These are phyloP conservation scores for Calonectria pteridis DNA, from an alignment of 2,329 filamentous ascomycete species.

Conservation along the genomic window DNA sequence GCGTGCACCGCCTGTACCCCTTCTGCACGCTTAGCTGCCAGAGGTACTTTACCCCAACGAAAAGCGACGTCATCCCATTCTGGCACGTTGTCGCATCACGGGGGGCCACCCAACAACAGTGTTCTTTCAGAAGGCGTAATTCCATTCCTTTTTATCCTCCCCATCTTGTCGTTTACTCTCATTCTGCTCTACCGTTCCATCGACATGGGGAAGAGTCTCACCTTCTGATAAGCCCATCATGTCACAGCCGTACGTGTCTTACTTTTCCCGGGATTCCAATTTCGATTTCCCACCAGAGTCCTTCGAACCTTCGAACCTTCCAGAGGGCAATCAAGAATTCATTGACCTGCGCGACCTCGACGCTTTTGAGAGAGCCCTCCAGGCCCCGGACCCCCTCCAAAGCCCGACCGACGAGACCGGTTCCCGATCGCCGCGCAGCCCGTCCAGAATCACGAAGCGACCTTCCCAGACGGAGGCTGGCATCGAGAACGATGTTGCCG, in stretches of 20 bases:
- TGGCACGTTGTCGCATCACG: conserved; percentile 39
- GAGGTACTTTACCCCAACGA: conserved; percentile 43
- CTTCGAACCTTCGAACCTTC: conserved; percentile 78
- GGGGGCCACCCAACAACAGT: conserved; percentile 40
- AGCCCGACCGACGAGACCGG: conserved; percentile 67
- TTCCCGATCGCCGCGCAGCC: conserved; percentile 57
- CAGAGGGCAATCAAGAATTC: conserved; percentile 86
- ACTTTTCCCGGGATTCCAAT: conserved; percentile 42
- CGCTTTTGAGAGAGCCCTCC: conserved; percentile 84
- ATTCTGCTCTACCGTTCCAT: neutral
- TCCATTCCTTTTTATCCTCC: conserved; percentile 27
- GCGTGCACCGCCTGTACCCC: conserved; percentile 10
- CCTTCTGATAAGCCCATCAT: conserved; percentile 32
- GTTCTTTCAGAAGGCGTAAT: conserved; percentile 28
- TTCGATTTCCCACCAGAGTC: conserved; percentile 73
- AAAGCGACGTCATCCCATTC: conserved; percentile 47
- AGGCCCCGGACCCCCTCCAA: conserved; percentile 82
- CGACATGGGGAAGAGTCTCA: conserved; percentile 10
- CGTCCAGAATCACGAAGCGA: conserved; percentile 58
- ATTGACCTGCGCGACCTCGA: conserved; percentile 77
- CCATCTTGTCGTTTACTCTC: neutral
- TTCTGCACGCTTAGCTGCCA: conserved; percentile 13
- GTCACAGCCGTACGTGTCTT: conserved; percentile 41
- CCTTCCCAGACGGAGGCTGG: conserved; percentile 49
- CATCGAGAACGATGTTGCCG: conserved; percentile 49